These are phyloP conservation scores for Fusarium falciforme DNA, from an alignment of 2,329 filamentous ascomycete genomes.

Conservation along the genomic window DNA sequence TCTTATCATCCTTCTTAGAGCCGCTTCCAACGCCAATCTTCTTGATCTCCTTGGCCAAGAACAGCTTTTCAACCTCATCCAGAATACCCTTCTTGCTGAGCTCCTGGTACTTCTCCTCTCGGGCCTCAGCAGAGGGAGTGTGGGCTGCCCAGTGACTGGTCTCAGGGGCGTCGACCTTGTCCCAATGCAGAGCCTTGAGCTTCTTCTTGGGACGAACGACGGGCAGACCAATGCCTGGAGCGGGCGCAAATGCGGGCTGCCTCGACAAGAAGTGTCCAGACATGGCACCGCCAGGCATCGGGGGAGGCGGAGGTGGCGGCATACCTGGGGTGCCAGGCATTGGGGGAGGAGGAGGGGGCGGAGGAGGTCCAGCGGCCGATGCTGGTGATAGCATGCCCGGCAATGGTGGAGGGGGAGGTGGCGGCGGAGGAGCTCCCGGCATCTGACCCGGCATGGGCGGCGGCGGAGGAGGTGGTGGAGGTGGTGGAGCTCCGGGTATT, in stretches of 20 bases:
- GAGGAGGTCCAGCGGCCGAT: background rate
- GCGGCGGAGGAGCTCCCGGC: slow-evolving; percentile 45
- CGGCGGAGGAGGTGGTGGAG: slow-evolving; percentile 17
- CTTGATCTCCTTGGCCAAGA: slow-evolving; percentile 97
- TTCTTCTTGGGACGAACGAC: slow-evolving; percentile 97
- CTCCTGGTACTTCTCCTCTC: slow-evolving; percentile 96
- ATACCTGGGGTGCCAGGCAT: slow-evolving; percentile 54
- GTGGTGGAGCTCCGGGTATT: slow-evolving; percentile 48
- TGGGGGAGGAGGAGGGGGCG: slow-evolving; percentile 18
- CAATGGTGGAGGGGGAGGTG: slow-evolving; percentile 9
- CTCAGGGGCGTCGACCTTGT: slow-evolving; percentile 94
- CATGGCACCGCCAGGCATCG: slow-evolving; percentile 74
- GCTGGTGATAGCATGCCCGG: background rate
- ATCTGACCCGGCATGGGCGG: background rate
- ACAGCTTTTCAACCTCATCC: slow-evolving; percentile 97
- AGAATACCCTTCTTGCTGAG: slow-evolving; percentile 94
- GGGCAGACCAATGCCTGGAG: slow-evolving; percentile 74
- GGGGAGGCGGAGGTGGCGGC: slow-evolving; percentile 69
- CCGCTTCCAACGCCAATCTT: slow-evolving; percentile 74
- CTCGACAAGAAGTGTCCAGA: slow-evolving; percentile 82
- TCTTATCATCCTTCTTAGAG: slow-evolving; percentile 92
- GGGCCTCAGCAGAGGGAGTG: slow-evolving; percentile 84
- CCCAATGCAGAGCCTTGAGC: slow-evolving; percentile 99
- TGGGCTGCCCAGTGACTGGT: slow-evolving; percentile 94
- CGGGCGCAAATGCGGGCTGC: slow-evolving; percentile 64